phyloP scores from a whole-genome alignment of 129 eudicot species.

The Arctium lappa region DNA sequence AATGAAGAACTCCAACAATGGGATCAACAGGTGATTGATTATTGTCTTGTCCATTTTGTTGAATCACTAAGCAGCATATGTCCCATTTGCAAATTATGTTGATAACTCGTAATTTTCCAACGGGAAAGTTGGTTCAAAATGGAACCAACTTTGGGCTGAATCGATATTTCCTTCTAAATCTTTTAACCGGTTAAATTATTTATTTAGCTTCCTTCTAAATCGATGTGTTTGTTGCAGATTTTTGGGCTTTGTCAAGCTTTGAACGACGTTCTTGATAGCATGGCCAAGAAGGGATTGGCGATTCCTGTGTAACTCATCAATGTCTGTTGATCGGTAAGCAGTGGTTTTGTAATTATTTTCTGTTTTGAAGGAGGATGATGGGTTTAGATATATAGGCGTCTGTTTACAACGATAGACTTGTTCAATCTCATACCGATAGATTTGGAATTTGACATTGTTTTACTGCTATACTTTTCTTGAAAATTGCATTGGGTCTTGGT shows the following conservation, averaged over 20 bases:
- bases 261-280: conserved; percentile 86
- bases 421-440: background rate
- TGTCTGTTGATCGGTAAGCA: background rate
- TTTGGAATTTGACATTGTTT: background rate
- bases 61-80: background rate
- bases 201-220: background rate
- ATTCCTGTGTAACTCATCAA: conserved; percentile 59
- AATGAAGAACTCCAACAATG: conserved; percentile 94
- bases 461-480: background rate
- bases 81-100: background rate
- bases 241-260: conserved; percentile 96
- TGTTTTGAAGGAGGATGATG: background rate
- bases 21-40: conserved; percentile 85
- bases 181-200: background rate
- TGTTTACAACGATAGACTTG: background rate
- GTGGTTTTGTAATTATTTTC: conserved; percentile 22
- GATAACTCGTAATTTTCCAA: background rate
- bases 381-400: background rate
- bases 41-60: background rate
- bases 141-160: background rate
- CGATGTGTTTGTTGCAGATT: conserved; percentile 49
- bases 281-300: conserved; percentile 91
- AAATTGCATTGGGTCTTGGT: background rate
- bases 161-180: background rate
- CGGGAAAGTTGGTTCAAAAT: background rate